phyloP scores from a whole-genome alignment of 2,329 filamentous ascomycete species.

The Ascochyta clinopodiicola region DNA sequence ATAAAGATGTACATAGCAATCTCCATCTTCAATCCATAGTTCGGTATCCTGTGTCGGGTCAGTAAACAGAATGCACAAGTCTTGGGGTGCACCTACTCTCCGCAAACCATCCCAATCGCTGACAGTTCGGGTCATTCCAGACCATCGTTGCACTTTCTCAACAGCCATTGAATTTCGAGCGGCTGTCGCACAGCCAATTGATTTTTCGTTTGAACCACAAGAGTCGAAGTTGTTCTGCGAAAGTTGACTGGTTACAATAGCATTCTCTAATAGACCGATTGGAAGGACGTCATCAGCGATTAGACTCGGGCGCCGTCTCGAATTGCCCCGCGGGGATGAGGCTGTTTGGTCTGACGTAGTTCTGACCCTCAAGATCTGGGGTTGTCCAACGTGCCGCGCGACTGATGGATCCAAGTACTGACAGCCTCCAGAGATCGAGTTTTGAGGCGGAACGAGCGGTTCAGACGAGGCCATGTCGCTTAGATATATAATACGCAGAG shows the following conservation, averaged over 20 bases:
- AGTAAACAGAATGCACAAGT: conserved; percentile 7
- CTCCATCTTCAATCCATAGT: conserved; percentile 70
- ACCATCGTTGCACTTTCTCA: conserved; percentile 41
- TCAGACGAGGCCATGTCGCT: conserved; percentile 29
- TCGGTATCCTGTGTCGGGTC: conserved; percentile 67
- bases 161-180: conserved; percentile 29
- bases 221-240: background rate
- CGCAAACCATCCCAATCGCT: conserved; percentile 55
- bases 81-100: conserved; percentile 46
- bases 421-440: conserved; percentile 24
- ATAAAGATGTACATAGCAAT: conserved; percentile 75
- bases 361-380: background rate
- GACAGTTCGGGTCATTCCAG: conserved; percentile 40
- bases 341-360: conserved; percentile 8
- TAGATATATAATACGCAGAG: conserved; percentile 29
- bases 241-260: background rate
- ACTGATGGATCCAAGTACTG: conserved; percentile 3
- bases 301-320: conserved; percentile 5
- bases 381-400: background rate
- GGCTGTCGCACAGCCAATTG: conserved; percentile 26
- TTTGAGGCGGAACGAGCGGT: conserved; percentile 22
- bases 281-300: conserved; percentile 6
- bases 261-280: conserved; percentile 1
- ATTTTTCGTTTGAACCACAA: conserved; percentile 19
- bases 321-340: conserved; percentile 11